Evolutionary conservation across 1,284 basidiomycete genomes (phyloP), one percentile per base, ranked within the genome.

Genomic region (Heterobasidion occidentale): DNA sequence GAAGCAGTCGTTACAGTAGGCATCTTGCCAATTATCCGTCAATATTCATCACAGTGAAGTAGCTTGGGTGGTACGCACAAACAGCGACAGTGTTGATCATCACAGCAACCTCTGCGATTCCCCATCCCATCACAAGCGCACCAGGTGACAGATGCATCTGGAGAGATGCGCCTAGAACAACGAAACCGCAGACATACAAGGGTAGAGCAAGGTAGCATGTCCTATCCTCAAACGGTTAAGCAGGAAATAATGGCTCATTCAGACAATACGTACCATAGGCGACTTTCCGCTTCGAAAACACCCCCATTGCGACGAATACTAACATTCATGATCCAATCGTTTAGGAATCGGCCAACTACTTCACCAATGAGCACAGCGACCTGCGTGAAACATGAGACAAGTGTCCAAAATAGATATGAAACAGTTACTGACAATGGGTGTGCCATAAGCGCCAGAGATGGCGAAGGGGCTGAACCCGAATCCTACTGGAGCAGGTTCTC

Each of bases 41-140:
- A 42, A 51, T 2, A 17, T 44, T 51, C 51, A 49, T 45, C 34
- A 36, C 12, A 3, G 38, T 1, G 38, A 5, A 42, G 5, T 3
- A 7, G 38, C n/a, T 12, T 42, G 38, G 38, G 9, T 52, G 54
- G 12, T 45, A 70, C 80, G 56, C 52, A 82, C 79, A 86, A 51
- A 86, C 73, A 1, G 78, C 82, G 36, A 85, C 82, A 0, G 85
- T 87, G 62, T 78, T 81, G 61, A 87, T 74, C 83, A 87, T 87
- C 57, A 79, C 70, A 0, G 80, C 74, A 6, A 81, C 67, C 58
- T 82, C 76, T 0, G 83, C 77, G 48, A 86, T 79, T 1, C 83
- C 84, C 85, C 85, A 87, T 4, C 84, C 84, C 72, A 87, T 77
- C 9, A 87, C 72, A 48, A 87, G 61, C 1, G 77, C 83, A 7